These are phyloP conservation scores for Scytalidium sp. DNA, from an alignment of 2,329 filamentous ascomycete genomes.

Conservation along the genomic window DNA sequence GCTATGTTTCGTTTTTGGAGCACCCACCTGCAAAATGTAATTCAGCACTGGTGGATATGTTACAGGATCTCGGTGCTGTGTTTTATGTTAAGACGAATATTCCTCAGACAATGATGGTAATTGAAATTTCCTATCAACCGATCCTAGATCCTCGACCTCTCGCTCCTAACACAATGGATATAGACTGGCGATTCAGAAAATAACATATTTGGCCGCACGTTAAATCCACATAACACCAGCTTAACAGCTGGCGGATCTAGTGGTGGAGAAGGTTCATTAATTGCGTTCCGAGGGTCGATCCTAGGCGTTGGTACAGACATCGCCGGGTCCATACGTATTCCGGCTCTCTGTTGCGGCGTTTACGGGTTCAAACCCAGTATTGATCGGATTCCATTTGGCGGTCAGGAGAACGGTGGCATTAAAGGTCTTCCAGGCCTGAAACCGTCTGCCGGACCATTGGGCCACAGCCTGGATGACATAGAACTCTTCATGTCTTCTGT, in stretches of 20 bases:
- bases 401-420: slow-evolving; percentile 5
- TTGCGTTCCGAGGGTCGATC: slow-evolving; percentile 15
- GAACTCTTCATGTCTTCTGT: slow-evolving; percentile 39
- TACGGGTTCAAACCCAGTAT: slow-evolving; percentile 34
- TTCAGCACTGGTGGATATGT: slow-evolving; percentile 66
- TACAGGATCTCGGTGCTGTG: slow-evolving; percentile 81
- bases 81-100: slow-evolving; percentile 90
- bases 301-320: slow-evolving; percentile 20
- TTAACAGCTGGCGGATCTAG: slow-evolving; percentile 89
- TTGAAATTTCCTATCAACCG: neutral
- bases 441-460: slow-evolving; percentile 40
- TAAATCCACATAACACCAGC: slow-evolving; percentile 72
- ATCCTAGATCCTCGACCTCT: neutral
- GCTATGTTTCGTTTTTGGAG: slow-evolving; percentile 64
- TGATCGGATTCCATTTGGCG: slow-evolving; percentile 14
- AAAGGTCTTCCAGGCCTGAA: slow-evolving; percentile 24
- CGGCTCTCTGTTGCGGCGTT: slow-evolving; percentile 42
- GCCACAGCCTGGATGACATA: slow-evolving; percentile 36
- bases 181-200: slow-evolving; percentile 32
- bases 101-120: slow-evolving; percentile 60
- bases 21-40: slow-evolving; percentile 63
- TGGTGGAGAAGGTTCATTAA: slow-evolving; percentile 17
- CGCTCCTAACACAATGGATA: neutral
- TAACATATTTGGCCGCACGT: slow-evolving; percentile 72
- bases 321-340: slow-evolving; percentile 17